These are phyloP conservation scores for Nicotiana tabacum DNA, from an alignment of 257 asterid genomes.

Conservation along the genomic window DNA sequence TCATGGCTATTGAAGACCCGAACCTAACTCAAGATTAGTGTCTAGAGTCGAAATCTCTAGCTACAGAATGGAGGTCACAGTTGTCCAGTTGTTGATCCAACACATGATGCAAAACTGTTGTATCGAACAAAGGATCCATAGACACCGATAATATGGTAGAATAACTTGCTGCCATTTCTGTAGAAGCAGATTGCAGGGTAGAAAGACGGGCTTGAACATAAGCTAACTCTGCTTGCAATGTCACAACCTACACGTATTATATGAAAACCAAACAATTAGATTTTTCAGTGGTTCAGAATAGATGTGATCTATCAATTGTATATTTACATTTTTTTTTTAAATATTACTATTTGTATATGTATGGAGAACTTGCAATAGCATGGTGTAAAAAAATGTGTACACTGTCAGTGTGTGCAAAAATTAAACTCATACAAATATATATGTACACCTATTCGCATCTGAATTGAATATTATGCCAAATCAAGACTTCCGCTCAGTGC, in stretches of 20 bases:
- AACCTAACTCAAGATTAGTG: neutral
- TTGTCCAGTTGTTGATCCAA: neutral
- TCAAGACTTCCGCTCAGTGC: neutral
- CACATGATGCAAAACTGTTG: neutral
- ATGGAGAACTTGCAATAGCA: too few relatives aligned
- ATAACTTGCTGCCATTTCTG: neutral
- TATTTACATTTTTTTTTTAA: too few relatives aligned
- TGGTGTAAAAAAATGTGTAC: too few relatives aligned
- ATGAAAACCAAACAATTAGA: neutral
- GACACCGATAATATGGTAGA: neutral
- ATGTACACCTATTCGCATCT: neutral
- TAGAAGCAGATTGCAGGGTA: constrained; percentile 21
- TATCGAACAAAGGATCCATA: neutral
- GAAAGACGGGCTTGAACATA: constrained; percentile 76
- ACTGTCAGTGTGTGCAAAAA: too few relatives aligned
- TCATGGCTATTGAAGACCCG: neutral
- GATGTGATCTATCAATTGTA: too few relatives aligned
- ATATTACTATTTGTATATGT: too few relatives aligned
- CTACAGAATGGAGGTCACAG: neutral
- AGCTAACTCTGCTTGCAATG: constrained; percentile 83
- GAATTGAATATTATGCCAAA: neutral
- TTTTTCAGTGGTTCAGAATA: neutral
- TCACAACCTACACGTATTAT: constrained; percentile 44
- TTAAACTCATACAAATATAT: neutral
- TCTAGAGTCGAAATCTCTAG: neutral